Evolutionary conservation across 768 basidiomycete genomes (phyloP).

Genomic region (Kwoniella bestiolae): DNA sequence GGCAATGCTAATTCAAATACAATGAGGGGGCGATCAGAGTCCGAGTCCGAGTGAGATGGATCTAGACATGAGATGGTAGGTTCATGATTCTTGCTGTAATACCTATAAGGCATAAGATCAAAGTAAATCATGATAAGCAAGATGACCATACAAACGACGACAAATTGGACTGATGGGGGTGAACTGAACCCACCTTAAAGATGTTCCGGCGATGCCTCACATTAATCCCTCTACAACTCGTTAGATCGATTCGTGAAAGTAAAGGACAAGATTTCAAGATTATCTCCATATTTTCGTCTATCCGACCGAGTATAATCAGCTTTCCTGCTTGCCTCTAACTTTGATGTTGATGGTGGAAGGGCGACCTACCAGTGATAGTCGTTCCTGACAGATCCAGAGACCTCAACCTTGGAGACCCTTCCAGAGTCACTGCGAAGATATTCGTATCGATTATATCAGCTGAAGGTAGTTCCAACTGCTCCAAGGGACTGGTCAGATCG

Average conservation of each 20-base stretch:
- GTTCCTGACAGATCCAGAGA: constrained; percentile 38
- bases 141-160: too few species aligned
- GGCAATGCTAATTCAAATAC: too few species aligned
- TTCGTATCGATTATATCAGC: constrained; percentile 16
- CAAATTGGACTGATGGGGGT: too few species aligned
- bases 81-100: too few species aligned
- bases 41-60: too few species aligned
- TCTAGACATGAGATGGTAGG: too few species aligned
- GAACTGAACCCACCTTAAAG: constrained; percentile 41
- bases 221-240: constrained; percentile 42
- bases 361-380: constrained; percentile 29
- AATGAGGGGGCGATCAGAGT: too few species aligned
- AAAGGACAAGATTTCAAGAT: constrained; percentile 39
- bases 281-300: constrained; percentile 40
- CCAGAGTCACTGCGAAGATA: constrained; percentile 2
- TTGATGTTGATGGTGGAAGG: neutral
- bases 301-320: neutral
- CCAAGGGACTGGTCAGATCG: constrained; percentile 20
- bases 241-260: constrained; percentile 41
- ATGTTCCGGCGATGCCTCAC: constrained; percentile 42
- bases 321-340: neutral
- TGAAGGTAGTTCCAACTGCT: constrained; percentile 35
- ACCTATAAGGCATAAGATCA: too few species aligned
- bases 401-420: constrained; percentile 27
- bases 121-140: too few species aligned